Evolutionary conservation across 257 asterid genomes (phyloP).

Genomic region (Nemophila menziesii): DNA sequence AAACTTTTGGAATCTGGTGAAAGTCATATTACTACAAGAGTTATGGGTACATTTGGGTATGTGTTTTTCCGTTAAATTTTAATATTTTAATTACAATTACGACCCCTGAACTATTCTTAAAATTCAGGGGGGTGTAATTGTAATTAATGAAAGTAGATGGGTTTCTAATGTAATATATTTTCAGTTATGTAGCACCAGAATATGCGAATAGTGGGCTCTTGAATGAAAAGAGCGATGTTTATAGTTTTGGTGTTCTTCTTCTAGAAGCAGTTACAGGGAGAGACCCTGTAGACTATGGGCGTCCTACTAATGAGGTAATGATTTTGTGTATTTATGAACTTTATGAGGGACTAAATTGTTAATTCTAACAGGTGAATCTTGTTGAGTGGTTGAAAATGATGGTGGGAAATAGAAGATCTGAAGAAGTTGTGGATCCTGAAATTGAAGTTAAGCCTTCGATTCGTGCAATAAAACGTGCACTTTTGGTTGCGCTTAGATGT

Average conservation of each 20-base stretch:
- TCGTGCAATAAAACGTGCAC: conserved; percentile 79
- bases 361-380: conserved; percentile 65
- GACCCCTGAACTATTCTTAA: neutral
- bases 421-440: conserved; percentile 81
- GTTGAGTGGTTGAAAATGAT: conserved; percentile 98
- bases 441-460: conserved; percentile 60
- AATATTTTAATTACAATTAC: too few species aligned
- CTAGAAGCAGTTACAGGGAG: conserved; percentile 90
- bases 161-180: conserved; percentile 14
- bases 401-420: conserved; percentile 88
- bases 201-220: conserved; percentile 88
- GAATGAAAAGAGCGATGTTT: conserved; percentile 86
- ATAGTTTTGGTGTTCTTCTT: conserved; percentile 88
- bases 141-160: conserved; percentile 2
- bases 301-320: conserved; percentile 75
- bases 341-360: conserved; percentile 3
- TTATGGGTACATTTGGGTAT: conserved; percentile 99
- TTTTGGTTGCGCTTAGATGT: conserved; percentile 78
- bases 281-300: conserved; percentile 91
- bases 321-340: neutral
- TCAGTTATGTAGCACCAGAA: conserved; percentile 96
- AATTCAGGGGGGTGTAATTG: neutral
- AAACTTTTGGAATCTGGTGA: conserved; percentile 90
- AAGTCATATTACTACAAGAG: conserved; percentile 93
- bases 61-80: conserved; percentile 7